Evolutionary conservation across 345 rosid species (phyloP).

Genomic region (Melaleuca alternifolia): DNA sequence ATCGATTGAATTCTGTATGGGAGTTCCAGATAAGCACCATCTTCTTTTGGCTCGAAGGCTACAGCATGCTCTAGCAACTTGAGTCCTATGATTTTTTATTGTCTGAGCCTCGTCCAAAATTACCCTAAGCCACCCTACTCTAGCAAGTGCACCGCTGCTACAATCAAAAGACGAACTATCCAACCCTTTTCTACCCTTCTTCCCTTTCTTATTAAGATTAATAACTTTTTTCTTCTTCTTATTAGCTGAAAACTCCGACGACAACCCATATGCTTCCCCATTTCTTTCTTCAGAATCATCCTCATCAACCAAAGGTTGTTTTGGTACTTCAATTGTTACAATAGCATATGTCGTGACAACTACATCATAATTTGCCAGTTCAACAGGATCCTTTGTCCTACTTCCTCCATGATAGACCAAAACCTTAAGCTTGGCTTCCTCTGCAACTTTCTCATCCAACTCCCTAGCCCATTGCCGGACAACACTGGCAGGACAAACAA

Average conservation of each 20-base stretch:
- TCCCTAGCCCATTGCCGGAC: slow-evolving; percentile 96
- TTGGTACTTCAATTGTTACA: slow-evolving; percentile 89
- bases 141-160: slow-evolving; percentile 70
- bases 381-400: slow-evolving; percentile 81
- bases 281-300: slow-evolving; percentile 63
- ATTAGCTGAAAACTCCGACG: slow-evolving; percentile 46
- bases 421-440: slow-evolving; percentile 52
- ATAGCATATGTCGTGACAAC: slow-evolving; percentile 88
- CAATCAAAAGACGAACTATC: slow-evolving; percentile 44
- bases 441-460: slow-evolving; percentile 76
- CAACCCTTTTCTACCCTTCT: slow-evolving; percentile 51
- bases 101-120: slow-evolving; percentile 98
- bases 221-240: slow-evolving; percentile 44
- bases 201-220: slow-evolving; percentile 44
- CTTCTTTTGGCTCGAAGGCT: slow-evolving; percentile 91
- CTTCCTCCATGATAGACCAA: slow-evolving; percentile 83
- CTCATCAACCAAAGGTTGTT: slow-evolving; percentile 67
- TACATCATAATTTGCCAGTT: slow-evolving; percentile 80
- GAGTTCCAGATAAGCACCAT: slow-evolving; percentile 99
- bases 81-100: slow-evolving; percentile 95
- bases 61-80: slow-evolving; percentile 95
- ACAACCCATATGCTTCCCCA: slow-evolving; percentile 50
- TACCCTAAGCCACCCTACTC: slow-evolving; percentile 75
- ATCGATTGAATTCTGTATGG: slow-evolving; percentile 84
- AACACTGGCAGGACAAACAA: slow-evolving; percentile 95